Conservation (phyloP, 1,284 basidiomycete genomes). For the Pascua sp. region DNA sequence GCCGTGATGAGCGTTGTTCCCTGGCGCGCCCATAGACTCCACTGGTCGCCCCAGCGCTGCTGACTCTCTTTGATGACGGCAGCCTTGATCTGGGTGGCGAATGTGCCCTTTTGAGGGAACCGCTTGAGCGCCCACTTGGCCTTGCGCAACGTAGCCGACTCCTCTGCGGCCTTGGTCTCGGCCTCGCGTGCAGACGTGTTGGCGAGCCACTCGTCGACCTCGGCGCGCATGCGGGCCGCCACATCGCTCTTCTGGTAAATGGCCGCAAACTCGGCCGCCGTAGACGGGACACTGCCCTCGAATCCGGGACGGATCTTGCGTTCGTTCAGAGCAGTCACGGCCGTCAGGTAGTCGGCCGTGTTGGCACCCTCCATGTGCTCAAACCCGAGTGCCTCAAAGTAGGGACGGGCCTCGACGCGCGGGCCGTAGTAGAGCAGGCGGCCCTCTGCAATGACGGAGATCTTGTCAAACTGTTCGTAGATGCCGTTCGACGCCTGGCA, state of each 20-base stretch:
- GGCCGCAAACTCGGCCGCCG: constrained; percentile 58
- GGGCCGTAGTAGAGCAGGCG: constrained; percentile 78
- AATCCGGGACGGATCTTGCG: constrained; percentile 57
- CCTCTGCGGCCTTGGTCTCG: constrained; percentile 23
- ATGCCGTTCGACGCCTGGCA: constrained; percentile 49
- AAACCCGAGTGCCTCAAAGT: constrained; percentile 76
- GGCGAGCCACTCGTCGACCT: constrained; percentile 34
- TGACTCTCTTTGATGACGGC: constrained; percentile 41
- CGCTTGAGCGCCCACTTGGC: constrained; percentile 11
- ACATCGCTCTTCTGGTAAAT: constrained; percentile 33
- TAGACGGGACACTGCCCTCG: constrained; percentile 56
- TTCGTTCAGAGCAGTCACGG: constrained; percentile 59
- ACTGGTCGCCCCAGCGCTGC: constrained; percentile 39
- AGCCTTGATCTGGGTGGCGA: constrained; percentile 36
- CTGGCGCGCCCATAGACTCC: constrained; percentile 36
- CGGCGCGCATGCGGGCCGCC: constrained; percentile 28
- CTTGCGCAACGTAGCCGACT: constrained; percentile 28
- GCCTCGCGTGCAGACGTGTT: constrained; percentile 16
- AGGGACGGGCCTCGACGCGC: constrained; percentile 64
- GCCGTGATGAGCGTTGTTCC: constrained; percentile 35
- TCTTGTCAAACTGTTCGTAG: constrained; percentile 57
- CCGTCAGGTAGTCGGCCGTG: constrained; percentile 60
- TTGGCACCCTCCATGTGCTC: constrained; percentile 51
- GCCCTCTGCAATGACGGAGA: constrained; percentile 68
- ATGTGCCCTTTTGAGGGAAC: constrained; percentile 28